phyloP scores from a whole-genome alignment of 2,329 filamentous ascomycete genomes.

The Metarhizium guizhouense region DNA sequence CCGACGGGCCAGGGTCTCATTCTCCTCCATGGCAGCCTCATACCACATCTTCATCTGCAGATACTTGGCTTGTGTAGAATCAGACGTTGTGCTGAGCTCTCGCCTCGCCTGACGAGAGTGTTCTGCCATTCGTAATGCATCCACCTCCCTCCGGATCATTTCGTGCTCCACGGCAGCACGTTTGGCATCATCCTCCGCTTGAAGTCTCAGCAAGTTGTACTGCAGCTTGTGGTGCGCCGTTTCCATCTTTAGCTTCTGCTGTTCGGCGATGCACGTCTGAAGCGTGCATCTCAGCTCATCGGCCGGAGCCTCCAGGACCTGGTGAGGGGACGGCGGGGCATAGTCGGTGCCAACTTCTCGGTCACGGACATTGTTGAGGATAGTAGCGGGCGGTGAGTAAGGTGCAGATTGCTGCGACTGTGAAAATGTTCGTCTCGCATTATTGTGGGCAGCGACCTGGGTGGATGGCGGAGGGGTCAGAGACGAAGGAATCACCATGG shows the following conservation, averaged over 20 bases:
- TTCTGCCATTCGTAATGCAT: slow-evolving; percentile 69
- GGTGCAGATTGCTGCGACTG: slow-evolving; percentile 38
- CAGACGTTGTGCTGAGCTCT: slow-evolving; percentile 41
- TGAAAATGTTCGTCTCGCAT: slow-evolving; percentile 21
- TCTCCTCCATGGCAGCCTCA: slow-evolving; percentile 58
- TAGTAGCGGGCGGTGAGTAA: slow-evolving; percentile 46
- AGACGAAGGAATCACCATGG: slow-evolving; percentile 47
- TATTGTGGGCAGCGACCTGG: slow-evolving; percentile 29
- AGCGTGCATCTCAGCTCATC: slow-evolving; percentile 51
- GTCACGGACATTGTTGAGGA: slow-evolving; percentile 25
- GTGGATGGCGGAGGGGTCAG: slow-evolving; percentile 50
- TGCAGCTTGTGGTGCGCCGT: slow-evolving; percentile 87
- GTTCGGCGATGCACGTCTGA: slow-evolving; percentile 44
- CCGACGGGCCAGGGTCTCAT: slow-evolving; percentile 52
- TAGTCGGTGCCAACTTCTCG: slow-evolving; percentile 30
- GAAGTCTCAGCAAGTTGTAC: slow-evolving; percentile 73
- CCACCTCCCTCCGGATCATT: slow-evolving; percentile 80
- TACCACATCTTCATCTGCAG: slow-evolving; percentile 57
- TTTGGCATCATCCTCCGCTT: slow-evolving; percentile 77
- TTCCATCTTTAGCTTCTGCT: slow-evolving; percentile 63
- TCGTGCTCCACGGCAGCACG: slow-evolving; percentile 85
- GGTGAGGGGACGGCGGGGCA: slow-evolving; percentile 35
- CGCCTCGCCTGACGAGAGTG: slow-evolving; percentile 53
- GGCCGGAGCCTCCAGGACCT: slow-evolving; percentile 42
- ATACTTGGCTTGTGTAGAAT: slow-evolving; percentile 45